Percentiles rank a stretch among this genome's conserved stretches.
These are phyloP conservation scores for Sugiyamaella smithiae DNA, from an alignment of 805 yeast genomes.

Conservation along the genomic window DNA sequence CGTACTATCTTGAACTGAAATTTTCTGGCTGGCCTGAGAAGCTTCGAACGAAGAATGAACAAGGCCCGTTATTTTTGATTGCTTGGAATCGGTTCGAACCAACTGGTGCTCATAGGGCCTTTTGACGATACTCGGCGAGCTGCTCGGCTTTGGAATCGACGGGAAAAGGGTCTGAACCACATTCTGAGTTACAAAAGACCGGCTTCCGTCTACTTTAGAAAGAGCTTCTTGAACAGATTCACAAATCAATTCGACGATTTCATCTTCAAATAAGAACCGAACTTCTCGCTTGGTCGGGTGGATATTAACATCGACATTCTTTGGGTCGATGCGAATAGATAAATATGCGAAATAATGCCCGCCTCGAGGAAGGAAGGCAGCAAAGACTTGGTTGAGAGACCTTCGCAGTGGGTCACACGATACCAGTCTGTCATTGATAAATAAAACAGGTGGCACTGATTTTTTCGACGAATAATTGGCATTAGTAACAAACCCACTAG, in stretches of 20 bases:
- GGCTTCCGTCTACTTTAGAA: slow-evolving; percentile 57
- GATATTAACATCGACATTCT: slow-evolving; percentile 82
- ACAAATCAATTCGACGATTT: slow-evolving; percentile 65
- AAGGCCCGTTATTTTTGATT: slow-evolving; percentile 49
- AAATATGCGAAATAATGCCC: slow-evolving; percentile 73
- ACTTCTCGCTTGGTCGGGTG: slow-evolving; percentile 97
- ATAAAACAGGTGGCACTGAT: slow-evolving; percentile 64
- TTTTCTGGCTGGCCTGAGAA: background rate
- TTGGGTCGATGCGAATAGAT: slow-evolving; percentile 62
- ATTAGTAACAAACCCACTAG: slow-evolving; percentile 63
- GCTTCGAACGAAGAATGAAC: background rate
- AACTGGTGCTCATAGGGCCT: slow-evolving; percentile 59
- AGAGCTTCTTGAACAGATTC: slow-evolving; percentile 49
- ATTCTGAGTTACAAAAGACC: slow-evolving; percentile 67
- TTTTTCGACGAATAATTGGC: slow-evolving; percentile 71
- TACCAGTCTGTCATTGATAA: slow-evolving; percentile 82
- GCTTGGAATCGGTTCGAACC: slow-evolving; percentile 70
- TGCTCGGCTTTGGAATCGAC: background rate
- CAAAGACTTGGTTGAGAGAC: slow-evolving; percentile 61
- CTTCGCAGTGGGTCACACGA: slow-evolving; percentile 75
- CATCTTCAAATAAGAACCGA: slow-evolving; percentile 79
- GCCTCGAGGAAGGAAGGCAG: slow-evolving; percentile 73
- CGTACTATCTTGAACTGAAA: background rate
- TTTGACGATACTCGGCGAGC: slow-evolving; percentile 9
- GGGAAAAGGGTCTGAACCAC: slow-evolving; percentile 37